Percentiles rank a stretch among this genome's conserved stretches.
Evolutionary conservation across 352 stramenopile species (phyloP).

Genomic region (Phytopythium aichiense): DNA sequence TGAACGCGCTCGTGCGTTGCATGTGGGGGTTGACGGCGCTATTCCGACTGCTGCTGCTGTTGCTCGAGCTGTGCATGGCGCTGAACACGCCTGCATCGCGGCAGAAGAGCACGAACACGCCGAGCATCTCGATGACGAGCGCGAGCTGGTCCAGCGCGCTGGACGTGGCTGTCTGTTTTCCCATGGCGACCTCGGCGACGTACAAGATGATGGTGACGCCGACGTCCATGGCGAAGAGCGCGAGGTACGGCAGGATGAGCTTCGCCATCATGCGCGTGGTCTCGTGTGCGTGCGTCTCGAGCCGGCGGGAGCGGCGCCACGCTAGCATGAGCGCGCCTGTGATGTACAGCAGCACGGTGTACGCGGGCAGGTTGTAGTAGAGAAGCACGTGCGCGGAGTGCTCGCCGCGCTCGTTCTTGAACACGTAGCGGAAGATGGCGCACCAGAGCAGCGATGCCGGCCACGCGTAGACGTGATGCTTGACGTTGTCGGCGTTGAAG

Average conservation of each 20-base stretch:
- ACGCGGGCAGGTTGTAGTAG: constrained; percentile 64
- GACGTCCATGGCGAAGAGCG: constrained; percentile 55
- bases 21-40: constrained; percentile 14
- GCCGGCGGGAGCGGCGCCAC: constrained; percentile 62
- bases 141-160: constrained; percentile 70
- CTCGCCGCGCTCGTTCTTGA: constrained; percentile 22
- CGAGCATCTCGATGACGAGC: constrained; percentile 66
- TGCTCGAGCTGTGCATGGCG: constrained; percentile 9
- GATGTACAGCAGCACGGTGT: constrained; percentile 72
- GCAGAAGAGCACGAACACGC: constrained; percentile 72
- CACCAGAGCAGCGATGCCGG: constrained; percentile 63
- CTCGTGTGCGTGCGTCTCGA: constrained; percentile 72
- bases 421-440: constrained; percentile 60
- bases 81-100: constrained; percentile 65
- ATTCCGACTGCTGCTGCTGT: constrained; percentile 5
- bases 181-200: constrained; percentile 29
- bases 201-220: constrained; percentile 50
- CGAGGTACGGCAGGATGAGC: constrained; percentile 75
- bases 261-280: constrained; percentile 83
- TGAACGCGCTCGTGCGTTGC: constrained; percentile 12
- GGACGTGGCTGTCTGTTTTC: constrained; percentile 31
- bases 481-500: constrained; percentile 83
- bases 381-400: constrained; percentile 49
- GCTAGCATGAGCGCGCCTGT: constrained; percentile 44
- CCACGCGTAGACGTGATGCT: constrained; percentile 83